Evolutionary conservation across 768 basidiomycete genomes (phyloP).

Genomic region (Macrocybe gigantea): DNA sequence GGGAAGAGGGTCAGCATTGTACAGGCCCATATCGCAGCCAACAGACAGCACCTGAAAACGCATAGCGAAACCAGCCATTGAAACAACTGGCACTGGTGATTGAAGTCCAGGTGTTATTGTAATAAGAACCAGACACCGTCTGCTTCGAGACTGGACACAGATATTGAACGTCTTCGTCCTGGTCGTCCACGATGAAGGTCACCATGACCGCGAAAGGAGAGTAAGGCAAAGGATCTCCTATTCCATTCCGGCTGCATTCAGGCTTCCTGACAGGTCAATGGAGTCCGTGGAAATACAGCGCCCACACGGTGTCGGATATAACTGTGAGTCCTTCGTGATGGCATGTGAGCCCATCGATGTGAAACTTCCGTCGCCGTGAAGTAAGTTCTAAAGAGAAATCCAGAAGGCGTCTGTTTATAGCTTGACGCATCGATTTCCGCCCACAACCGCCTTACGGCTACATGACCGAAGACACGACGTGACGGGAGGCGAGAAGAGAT

Average conservation of each 20-base stretch:
- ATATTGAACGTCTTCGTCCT: slow-evolving; percentile 27
- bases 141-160: slow-evolving; percentile 29
- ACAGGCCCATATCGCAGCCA: not conserved
- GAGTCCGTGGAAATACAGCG: too few relatives aligned
- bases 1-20: not conserved
- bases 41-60: slow-evolving; percentile 27
- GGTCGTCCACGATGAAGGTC: slow-evolving; percentile 34
- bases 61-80: slow-evolving; percentile 33
- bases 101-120: slow-evolving; percentile 34
- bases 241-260: too few relatives aligned
- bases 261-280: too few relatives aligned
- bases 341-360: too few relatives aligned
- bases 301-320: too few relatives aligned
- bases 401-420: too few relatives aligned
- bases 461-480: not conserved
- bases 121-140: slow-evolving; percentile 26
- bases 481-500: not conserved
- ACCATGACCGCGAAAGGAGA: slow-evolving; percentile 7
- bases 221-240: not conserved
- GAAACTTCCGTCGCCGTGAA: too few relatives aligned
- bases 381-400: too few relatives aligned
- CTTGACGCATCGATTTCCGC: too few relatives aligned
- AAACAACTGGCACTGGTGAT: slow-evolving; percentile 22
- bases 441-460: not conserved
- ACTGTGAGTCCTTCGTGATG: too few relatives aligned